phyloP scores from a whole-genome alignment of 2,329 filamentous ascomycete genomes.

The Fusarium citri region DNA sequence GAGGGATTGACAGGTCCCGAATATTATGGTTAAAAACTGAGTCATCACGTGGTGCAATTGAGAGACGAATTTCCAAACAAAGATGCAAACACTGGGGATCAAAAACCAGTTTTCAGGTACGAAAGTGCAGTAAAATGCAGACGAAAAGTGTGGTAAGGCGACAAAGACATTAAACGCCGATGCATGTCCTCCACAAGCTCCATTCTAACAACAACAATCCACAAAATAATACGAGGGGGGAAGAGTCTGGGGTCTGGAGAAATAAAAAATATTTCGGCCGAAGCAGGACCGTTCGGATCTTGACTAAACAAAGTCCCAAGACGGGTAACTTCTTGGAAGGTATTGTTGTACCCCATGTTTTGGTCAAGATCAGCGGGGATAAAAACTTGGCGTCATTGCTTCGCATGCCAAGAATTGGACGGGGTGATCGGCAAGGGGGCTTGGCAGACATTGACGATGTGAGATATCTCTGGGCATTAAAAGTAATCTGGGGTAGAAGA shows the following conservation, averaged over 20 bases:
- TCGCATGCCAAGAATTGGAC: conserved; percentile 16
- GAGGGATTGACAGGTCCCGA: not conserved
- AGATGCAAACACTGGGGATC: not conserved
- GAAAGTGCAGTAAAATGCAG: not conserved
- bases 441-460: conserved; percentile 7
- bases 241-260: conserved; percentile 14
- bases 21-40: not conserved
- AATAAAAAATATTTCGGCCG: conserved; percentile 28
- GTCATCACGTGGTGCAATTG: not conserved
- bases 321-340: not conserved
- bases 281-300: conserved; percentile 36
- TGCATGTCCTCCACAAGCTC: not conserved
- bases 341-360: not conserved
- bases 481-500: not conserved
- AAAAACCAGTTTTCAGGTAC: conserved; percentile 20
- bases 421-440: conserved; percentile 23
- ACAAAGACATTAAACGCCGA: not conserved
- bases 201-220: not conserved
- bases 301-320: not conserved
- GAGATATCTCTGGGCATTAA: conserved; percentile 4
- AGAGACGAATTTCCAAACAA: not conserved
- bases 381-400: conserved; percentile 21
- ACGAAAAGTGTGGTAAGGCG: not conserved
- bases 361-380: not conserved
- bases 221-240: not conserved